phyloP scores from a whole-genome alignment of 306 rosid genomes.

The Sesbania bispinosa region DNA sequence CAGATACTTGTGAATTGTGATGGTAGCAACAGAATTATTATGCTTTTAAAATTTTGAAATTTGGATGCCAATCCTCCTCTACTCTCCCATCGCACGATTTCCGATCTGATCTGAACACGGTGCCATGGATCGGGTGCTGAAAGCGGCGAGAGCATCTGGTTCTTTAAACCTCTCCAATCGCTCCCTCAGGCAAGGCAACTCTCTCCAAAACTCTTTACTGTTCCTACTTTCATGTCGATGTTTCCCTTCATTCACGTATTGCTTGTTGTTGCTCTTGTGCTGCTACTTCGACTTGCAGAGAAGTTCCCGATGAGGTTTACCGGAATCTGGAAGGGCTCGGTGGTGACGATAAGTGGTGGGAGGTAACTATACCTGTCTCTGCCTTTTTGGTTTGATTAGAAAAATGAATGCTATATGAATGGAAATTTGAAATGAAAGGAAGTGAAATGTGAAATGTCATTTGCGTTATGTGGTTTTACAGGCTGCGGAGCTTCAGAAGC shows the following conservation, averaged over 20 bases:
- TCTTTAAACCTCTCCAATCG: slow-evolving; percentile 97
- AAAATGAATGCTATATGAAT: neutral
- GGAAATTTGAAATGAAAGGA: neutral
- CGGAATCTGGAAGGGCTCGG: slow-evolving; percentile 58
- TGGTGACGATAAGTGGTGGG: slow-evolving; percentile 86
- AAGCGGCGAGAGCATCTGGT: slow-evolving; percentile 87
- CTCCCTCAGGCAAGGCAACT: slow-evolving; percentile 54
- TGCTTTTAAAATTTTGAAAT: neutral
- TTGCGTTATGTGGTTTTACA: slow-evolving; percentile 29
- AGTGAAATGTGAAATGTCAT: neutral
- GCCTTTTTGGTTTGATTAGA: neutral
- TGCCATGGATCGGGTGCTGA: slow-evolving; percentile 76
- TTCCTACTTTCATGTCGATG: neutral
- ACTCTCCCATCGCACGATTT: neutral
- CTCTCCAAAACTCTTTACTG: neutral
- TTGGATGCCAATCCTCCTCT: neutral
- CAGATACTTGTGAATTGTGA: neutral
- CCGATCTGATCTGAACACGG: slow-evolving; percentile 28
- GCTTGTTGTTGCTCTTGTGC: neutral
- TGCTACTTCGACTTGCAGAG: slow-evolving; percentile 35
- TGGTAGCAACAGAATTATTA: neutral
- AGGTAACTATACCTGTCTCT: slow-evolving; percentile 40
- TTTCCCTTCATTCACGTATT: neutral
- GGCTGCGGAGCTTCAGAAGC: slow-evolving; percentile 93
- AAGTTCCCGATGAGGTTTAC: slow-evolving; percentile 81